Conservation (phyloP, 2,329 filamentous ascomycete genomes). For the Xylariaceae sp. region DNA sequence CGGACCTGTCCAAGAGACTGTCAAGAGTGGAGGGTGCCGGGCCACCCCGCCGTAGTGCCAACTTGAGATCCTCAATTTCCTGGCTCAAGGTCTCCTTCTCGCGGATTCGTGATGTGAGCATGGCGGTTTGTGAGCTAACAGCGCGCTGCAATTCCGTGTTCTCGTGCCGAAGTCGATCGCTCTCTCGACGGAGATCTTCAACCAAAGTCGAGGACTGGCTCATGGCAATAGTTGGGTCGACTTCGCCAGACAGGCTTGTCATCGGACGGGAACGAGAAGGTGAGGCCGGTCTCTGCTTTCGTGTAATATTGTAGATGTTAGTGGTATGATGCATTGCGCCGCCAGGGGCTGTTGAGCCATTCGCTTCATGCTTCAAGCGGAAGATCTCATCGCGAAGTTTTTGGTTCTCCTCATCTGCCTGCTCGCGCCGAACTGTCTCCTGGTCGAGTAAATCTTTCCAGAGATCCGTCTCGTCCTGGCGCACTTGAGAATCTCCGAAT, state of each 20-base stretch:
- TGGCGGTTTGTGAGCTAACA: slow-evolving; percentile 92
- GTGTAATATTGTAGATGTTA: slow-evolving; percentile 65
- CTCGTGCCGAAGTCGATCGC: slow-evolving; percentile 80
- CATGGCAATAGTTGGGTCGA: slow-evolving; percentile 50
- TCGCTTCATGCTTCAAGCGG: slow-evolving; percentile 62
- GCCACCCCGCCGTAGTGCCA: slow-evolving; percentile 73
- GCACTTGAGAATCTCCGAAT: slow-evolving; percentile 45
- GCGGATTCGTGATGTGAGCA: slow-evolving; percentile 92
- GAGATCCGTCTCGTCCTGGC: slow-evolving; percentile 71
- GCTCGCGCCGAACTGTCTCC: slow-evolving; percentile 83
- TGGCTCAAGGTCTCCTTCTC: slow-evolving; percentile 94
- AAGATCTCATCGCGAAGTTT: slow-evolving; percentile 81
- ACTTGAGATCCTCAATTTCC: slow-evolving; percentile 95
- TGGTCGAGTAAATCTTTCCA: slow-evolving; percentile 95
- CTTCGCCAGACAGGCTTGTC: slow-evolving; percentile 48
- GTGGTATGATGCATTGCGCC: slow-evolving; percentile 54
- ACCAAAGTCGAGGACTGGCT: slow-evolving; percentile 65
- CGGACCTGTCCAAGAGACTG: slow-evolving; percentile 90
- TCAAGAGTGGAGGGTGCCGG: slow-evolving; percentile 68
- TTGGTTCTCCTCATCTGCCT: slow-evolving; percentile 85
- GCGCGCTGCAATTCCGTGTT: slow-evolving; percentile 90
- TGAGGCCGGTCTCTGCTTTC: slow-evolving; percentile 46
- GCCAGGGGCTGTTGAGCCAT: slow-evolving; percentile 22
- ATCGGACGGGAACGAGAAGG: slow-evolving; percentile 49
- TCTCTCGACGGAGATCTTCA: slow-evolving; percentile 69